Base-by-base conservation (phyloP, 1,284 basidiomycete species). In the Rhodotorula mucilaginosa region DNA sequence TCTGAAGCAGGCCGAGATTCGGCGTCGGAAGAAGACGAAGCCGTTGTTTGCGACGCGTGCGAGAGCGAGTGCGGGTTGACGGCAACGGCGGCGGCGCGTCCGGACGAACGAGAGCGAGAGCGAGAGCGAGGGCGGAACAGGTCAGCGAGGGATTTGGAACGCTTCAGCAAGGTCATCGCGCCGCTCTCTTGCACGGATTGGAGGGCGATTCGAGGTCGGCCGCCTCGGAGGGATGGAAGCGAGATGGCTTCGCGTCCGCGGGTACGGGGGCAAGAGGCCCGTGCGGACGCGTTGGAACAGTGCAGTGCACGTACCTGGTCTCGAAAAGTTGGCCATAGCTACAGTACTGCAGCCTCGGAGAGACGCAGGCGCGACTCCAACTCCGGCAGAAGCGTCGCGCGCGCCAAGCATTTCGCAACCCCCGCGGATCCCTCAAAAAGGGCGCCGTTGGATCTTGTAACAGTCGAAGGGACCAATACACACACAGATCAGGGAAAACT, bases 111-210 rank as follows among this genome's bases (percentile, higher is more conserved):
- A 46, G 23, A 18, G 31, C 54, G 62, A 15, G 60, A 21, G n/a
- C n/a, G n/a, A n/a, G n/a, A n/a, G 47, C 39, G 18, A 15, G 57
- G 56, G 48, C 59, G 52, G 59, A 61, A 56, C n/a, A 31, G 44
- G 64, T 65, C 64, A 59, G 57, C 26, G 47, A 66, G 48, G 12
- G 48, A 54, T 19, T 58, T 58, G 19, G 48, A 46, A 21, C 64
- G 64, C 58, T 60, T 59, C 34, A 66, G 58, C 19, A 52, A 6
- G 19, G 31, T 58, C n/a, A 39, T 51, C 48, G 12, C 46, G 39
- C 23, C 6, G 52, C 5, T 12, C 23, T n/a, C 23, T 15, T 54
- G 13, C 52, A n/a, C 6, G 52, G 23, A n/a, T 1, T 26, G 26
- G 26, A 26, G 26, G 26, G 26, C 26, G 26, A 26, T 26, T 26